Evolutionary conservation across 306 rosid species (phyloP).

Genomic region (Vigna angularis): DNA sequence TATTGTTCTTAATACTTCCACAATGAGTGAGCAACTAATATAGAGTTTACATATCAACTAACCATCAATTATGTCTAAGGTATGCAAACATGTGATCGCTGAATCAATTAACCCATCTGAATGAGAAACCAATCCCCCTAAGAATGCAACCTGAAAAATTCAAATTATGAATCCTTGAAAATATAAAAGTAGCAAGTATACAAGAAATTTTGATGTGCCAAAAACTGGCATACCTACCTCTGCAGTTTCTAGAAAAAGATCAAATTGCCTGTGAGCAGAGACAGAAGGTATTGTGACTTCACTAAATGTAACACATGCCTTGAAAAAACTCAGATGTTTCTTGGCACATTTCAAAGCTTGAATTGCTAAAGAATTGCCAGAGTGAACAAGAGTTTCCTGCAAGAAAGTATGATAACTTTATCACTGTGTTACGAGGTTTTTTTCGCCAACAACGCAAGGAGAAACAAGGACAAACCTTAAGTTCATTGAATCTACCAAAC

Average conservation of each 20-base stretch:
- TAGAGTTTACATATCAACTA: slow-evolving; percentile 48
- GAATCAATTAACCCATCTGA: slow-evolving; percentile 80
- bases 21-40: slow-evolving; percentile 28
- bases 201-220: slow-evolving; percentile 16
- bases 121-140: slow-evolving; percentile 81
- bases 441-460: background rate
- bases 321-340: slow-evolving; percentile 64
- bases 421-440: background rate
- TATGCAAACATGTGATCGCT: slow-evolving; percentile 69
- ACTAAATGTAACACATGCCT: slow-evolving; percentile 85
- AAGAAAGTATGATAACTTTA: slow-evolving; percentile 45
- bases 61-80: slow-evolving; percentile 66
- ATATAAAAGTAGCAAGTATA: slow-evolving; percentile 25
- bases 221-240: slow-evolving; percentile 73
- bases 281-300: slow-evolving; percentile 94
- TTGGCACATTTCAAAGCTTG: slow-evolving; percentile 65
- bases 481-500: slow-evolving; percentile 73
- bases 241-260: slow-evolving; percentile 89
- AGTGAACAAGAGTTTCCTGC: slow-evolving; percentile 90
- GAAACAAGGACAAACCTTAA: slow-evolving; percentile 67
- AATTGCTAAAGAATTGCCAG: slow-evolving; percentile 79
- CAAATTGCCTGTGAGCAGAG: slow-evolving; percentile 68
- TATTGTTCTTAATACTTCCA: slow-evolving; percentile 33
- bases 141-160: slow-evolving; percentile 73
- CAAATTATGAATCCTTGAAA: slow-evolving; percentile 40